phyloP scores from a whole-genome alignment of 768 basidiomycete species.

The Leucogyrophana mollusca region DNA sequence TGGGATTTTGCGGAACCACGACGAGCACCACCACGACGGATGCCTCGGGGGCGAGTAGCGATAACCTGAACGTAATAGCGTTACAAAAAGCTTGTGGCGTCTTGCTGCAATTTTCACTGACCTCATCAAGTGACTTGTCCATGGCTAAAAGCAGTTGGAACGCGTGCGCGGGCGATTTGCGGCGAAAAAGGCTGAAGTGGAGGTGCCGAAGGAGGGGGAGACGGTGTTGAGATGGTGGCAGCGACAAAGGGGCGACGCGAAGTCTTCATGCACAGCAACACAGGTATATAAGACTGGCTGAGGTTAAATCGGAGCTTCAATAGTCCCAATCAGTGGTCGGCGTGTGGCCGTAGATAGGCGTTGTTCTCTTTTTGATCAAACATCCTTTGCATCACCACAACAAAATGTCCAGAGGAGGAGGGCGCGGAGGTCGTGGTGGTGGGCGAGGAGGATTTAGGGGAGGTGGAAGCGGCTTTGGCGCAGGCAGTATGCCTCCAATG shows the following conservation, averaged over 20 bases:
- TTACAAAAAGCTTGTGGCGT: slow-evolving; percentile 22
- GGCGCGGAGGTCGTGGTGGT: slow-evolving; percentile 46
- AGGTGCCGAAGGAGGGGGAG: not conserved
- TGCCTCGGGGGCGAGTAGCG: slow-evolving; percentile 50
- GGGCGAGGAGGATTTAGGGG: slow-evolving; percentile 65
- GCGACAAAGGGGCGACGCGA: slow-evolving; percentile 27
- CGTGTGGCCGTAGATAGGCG: not conserved
- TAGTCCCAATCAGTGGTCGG: slow-evolving; percentile 7
- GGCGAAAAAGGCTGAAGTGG: not conserved
- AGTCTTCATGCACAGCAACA: not conserved
- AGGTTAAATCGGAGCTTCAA: slow-evolving; percentile 21
- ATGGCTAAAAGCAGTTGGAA: slow-evolving; percentile 34
- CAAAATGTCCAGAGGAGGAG: slow-evolving; percentile 52
- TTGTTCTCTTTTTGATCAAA: not conserved
- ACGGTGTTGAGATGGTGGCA: too few relatives aligned
- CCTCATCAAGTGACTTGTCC: slow-evolving; percentile 86
- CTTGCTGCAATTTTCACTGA: slow-evolving; percentile 33
- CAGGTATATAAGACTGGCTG: slow-evolving; percentile 15
- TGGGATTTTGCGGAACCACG: slow-evolving; percentile 52
- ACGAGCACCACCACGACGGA: slow-evolving; percentile 42
- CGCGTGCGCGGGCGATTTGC: too few relatives aligned
- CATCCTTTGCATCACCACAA: slow-evolving; percentile 1
- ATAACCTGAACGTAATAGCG: slow-evolving; percentile 55
- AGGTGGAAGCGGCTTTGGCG: slow-evolving; percentile 33
- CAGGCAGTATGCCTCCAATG: slow-evolving; percentile 58